These are phyloP conservation scores for Tuber indicum DNA, from an alignment of 495 filamentous ascomycete species.

Conservation along the genomic window DNA sequence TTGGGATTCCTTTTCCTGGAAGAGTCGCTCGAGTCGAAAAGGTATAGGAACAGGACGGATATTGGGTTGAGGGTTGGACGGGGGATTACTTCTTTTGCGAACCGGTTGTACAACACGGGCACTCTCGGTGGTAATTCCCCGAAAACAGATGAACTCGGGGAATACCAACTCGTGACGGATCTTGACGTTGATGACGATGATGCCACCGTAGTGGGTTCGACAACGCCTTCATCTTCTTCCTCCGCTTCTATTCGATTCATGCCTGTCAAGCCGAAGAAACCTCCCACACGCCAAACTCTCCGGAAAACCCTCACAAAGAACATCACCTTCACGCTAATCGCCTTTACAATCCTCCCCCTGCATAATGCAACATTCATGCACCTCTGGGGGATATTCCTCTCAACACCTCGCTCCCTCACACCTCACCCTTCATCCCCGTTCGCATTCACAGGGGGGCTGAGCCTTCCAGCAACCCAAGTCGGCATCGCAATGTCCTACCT, in stretches of 20 bases:
- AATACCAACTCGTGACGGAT: background rate
- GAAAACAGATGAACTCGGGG: background rate
- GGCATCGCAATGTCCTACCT: conserved; percentile 63
- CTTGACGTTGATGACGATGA: background rate
- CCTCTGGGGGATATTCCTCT: conserved; percentile 65
- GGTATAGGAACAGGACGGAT: conserved; percentile 50
- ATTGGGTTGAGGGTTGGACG: conserved; percentile 40
- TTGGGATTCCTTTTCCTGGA: conserved; percentile 55
- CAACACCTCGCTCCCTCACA: conserved; percentile 54
- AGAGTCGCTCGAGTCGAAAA: conserved; percentile 52
- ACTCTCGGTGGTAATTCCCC: conserved; percentile 29
- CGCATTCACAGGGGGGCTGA: conserved; percentile 64
- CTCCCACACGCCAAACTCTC: conserved; percentile 49
- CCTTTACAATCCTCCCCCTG: conserved; percentile 60
- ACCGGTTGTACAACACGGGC: conserved; percentile 37
- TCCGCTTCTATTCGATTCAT: conserved; percentile 35
- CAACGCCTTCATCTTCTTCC: conserved; percentile 35
- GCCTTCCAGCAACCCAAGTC: conserved; percentile 57
- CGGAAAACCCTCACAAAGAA: conserved; percentile 58
- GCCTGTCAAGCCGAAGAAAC: conserved; percentile 32
- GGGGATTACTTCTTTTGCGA: conserved; percentile 43
- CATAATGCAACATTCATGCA: conserved; percentile 70
- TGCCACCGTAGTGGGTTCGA: conserved; percentile 13
- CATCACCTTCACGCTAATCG: conserved; percentile 56
- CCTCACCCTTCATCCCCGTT: conserved; percentile 48